These are phyloP conservation scores for Nicotiana undulata DNA, from an alignment of 257 asterid species.

Conservation along the genomic window DNA sequence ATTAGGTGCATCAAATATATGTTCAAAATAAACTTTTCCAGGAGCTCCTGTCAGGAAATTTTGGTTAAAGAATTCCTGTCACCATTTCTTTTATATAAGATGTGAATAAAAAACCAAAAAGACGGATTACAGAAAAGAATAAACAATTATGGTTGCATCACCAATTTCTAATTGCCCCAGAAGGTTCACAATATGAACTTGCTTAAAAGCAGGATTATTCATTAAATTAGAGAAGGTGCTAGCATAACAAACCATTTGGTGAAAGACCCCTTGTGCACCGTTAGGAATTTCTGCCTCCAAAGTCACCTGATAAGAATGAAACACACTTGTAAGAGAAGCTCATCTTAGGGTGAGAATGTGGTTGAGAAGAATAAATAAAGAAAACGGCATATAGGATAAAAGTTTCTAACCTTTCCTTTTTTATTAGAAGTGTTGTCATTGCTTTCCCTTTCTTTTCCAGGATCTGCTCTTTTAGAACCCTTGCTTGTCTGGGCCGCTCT, in stretches of 20 bases:
- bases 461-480: slow-evolving; percentile 49
- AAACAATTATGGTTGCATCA: not conserved
- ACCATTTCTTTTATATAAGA: not conserved
- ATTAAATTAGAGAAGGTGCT: slow-evolving; percentile 15
- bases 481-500: slow-evolving; percentile 25
- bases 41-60: not conserved
- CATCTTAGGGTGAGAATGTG: not conserved
- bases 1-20: not conserved
- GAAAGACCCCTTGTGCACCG: slow-evolving; percentile 47
- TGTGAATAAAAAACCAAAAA: not conserved
- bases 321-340: not conserved
- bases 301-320: slow-evolving; percentile 42
- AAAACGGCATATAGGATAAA: not conserved
- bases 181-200: not conserved
- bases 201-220: not conserved
- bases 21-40: not conserved
- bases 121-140: not conserved
- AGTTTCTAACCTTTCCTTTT: slow-evolving; percentile 71
- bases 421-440: slow-evolving; percentile 33
- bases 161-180: not conserved
- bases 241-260: slow-evolving; percentile 51
- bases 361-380: not conserved
- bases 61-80: not conserved
- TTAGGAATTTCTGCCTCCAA: slow-evolving; percentile 46
- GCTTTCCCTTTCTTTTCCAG: slow-evolving; percentile 49